phyloP scores from a whole-genome alignment of 2,329 filamentous ascomycete species.

The Orbilia oligospora region DNA sequence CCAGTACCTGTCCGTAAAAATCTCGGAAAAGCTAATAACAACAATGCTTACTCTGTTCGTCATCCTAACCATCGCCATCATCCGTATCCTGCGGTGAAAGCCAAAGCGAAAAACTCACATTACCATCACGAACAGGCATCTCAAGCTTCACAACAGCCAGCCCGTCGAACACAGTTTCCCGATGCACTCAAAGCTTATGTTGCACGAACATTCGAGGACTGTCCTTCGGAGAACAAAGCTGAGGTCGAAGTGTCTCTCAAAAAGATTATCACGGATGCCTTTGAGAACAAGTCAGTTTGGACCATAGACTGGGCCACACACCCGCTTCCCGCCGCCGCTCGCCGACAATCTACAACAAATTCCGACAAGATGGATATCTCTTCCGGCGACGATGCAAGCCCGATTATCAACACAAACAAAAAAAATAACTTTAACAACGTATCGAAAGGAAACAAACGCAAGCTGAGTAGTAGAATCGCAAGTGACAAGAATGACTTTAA shows the following conservation, averaged over 20 bases:
- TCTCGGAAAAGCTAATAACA: constrained; percentile 35
- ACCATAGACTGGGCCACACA: constrained; percentile 85
- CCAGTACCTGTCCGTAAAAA: constrained; percentile 53
- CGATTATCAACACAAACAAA: constrained; percentile 11
- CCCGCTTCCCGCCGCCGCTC: constrained; percentile 74
- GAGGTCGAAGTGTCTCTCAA: constrained; percentile 91
- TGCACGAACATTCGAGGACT: constrained; percentile 75
- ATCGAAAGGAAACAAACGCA: constrained; percentile 54
- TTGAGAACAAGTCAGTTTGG: constrained; percentile 79
- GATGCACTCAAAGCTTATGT: constrained; percentile 65
- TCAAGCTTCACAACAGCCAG: constrained; percentile 23
- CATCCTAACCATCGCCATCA: constrained; percentile 18
- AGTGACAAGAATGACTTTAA: constrained; percentile 50
- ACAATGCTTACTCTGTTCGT: constrained; percentile 39
- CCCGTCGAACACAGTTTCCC: constrained; percentile 62
- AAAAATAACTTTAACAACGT: constrained; percentile 22
- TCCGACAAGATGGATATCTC: constrained; percentile 58
- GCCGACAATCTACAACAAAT: constrained; percentile 22
- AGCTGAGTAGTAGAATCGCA: constrained; percentile 58
- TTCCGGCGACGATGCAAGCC: constrained; percentile 48
- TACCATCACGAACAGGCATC: constrained; percentile 18
- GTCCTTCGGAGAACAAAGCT: constrained; percentile 65
- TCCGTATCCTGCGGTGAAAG: constrained; percentile 29
- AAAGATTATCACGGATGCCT: constrained; percentile 84
- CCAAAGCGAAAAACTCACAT: constrained; percentile 33